Evolutionary conservation across 2,329 filamentous ascomycete genomes (phyloP), one percentile per base, ranked within the genome.

Genomic region (Colletotrichum abscissum): DNA sequence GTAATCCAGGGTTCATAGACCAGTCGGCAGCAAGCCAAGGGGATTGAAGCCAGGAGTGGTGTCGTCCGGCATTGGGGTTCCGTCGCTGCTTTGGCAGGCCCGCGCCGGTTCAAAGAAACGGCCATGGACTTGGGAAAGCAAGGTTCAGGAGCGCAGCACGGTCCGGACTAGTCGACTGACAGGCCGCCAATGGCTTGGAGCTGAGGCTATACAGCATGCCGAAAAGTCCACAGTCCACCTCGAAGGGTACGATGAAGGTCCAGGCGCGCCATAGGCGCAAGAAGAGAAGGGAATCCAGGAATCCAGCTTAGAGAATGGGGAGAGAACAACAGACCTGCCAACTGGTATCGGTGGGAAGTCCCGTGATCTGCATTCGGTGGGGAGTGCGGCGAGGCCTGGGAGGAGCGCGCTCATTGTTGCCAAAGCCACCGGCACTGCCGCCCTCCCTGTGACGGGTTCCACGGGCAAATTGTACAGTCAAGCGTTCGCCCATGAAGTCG

Each of bases 381-480:
- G 95, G 92, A 78, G 97, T 99, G 84, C 97, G 95, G 82, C 97
- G 93, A 77, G 97, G 97, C 81, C 97, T 94, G 77, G 90, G 89
- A 75, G 88, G 86, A 68, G 84, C 86, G 78, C 90, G 88, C 79
- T 92, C 90, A 76, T 89, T 86, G 78, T 82, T 83, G 78, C 42
- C 42, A 49, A 73, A 72, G 75, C 81, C 82, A 79, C 84, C 83
- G 67, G 79, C 81, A 71, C 75, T 75, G 30, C 58, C 69, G 42
- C 73, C 66, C 75, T 89, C 87, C 72, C 88, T 87, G 79, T 86
- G 85, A 77, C 89, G 88, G 77, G 93, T 93, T 81, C 97, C 97
- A 82, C 97, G 95, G 76, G 97, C 97, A 86, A 99, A 99, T 84
- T 99, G 97, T 80, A 99, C 97, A 73, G 97, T 98, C 78, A 99